phyloP scores from a whole-genome alignment of 2,329 filamentous ascomycete genomes.

The Scedosporium dehoogii region DNA sequence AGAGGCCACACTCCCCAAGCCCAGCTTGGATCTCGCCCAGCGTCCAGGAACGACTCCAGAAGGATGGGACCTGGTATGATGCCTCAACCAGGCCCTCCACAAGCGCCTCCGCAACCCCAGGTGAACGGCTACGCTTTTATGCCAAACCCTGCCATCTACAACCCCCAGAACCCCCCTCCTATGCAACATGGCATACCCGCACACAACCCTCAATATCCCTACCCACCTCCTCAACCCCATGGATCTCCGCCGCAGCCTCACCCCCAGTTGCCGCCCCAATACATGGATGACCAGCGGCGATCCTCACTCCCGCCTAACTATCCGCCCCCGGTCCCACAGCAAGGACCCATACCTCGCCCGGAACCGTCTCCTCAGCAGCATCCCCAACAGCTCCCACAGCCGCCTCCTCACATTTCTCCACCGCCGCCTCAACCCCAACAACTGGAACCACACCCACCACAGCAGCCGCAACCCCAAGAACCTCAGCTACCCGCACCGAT shows the following conservation, averaged over 20 bases:
- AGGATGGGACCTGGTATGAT: conserved; percentile 66
- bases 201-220: conserved; percentile 17
- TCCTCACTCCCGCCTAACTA: conserved; percentile 62
- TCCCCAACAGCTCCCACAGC: conserved; percentile 23
- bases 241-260: conserved; percentile 17
- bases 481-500: conserved; percentile 42
- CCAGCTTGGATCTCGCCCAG: conserved; percentile 53
- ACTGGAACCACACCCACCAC: conserved; percentile 29
- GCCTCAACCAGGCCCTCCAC: conserved; percentile 49
- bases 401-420: conserved; percentile 32
- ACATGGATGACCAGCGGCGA: conserved; percentile 66
- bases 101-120: conserved; percentile 43
- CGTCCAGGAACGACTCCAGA: conserved; percentile 70
- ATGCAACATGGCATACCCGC: conserved; percentile 29
- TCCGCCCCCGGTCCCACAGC: conserved; percentile 42
- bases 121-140: conserved; percentile 73
- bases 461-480: conserved; percentile 31
- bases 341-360: conserved; percentile 29
- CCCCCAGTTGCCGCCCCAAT: conserved; percentile 51
- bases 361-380: conserved; percentile 20
- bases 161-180: conserved; percentile 43
- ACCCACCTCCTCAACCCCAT: conserved; percentile 21
- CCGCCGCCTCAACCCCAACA: conserved; percentile 15
- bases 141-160: conserved; percentile 78
- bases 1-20: conserved; percentile 78